These are phyloP conservation scores for Pseudogymnoascus sp. DNA, from an alignment of 2,329 filamentous ascomycete species.

Conservation along the genomic window DNA sequence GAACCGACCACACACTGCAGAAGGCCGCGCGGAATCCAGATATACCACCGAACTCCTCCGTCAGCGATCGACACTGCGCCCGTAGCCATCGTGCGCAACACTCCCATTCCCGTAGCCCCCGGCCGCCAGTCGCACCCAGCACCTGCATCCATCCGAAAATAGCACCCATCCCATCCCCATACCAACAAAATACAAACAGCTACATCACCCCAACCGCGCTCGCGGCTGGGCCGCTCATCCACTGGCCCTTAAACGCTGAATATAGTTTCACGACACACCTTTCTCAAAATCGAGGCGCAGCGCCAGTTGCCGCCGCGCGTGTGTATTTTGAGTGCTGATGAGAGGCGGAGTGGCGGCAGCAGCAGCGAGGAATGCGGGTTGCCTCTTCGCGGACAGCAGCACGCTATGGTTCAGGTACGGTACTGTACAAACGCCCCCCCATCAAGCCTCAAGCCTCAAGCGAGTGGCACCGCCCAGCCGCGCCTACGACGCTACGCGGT, in stretches of 20 bases:
- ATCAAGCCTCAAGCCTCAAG: background rate
- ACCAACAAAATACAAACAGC: background rate
- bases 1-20: background rate
- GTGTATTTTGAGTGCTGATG: slow-evolving; percentile 2
- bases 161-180: background rate
- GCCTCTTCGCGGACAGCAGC: background rate
- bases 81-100: background rate
- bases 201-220: background rate
- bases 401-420: background rate
- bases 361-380: background rate
- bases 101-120: background rate
- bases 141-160: background rate
- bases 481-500: background rate
- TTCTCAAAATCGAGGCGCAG: background rate
- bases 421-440: background rate
- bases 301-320: background rate
- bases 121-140: background rate
- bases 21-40: background rate
- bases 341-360: slow-evolving; percentile 1
- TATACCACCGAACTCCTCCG: background rate
- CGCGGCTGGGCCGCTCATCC: background rate
- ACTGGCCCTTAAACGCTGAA: slow-evolving; percentile 4
- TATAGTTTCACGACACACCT: background rate
- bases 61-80: background rate
- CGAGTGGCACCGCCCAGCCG: background rate